phyloP scores from a whole-genome alignment of 2,329 filamentous ascomycete genomes.

The Trichophaea hybrida region DNA sequence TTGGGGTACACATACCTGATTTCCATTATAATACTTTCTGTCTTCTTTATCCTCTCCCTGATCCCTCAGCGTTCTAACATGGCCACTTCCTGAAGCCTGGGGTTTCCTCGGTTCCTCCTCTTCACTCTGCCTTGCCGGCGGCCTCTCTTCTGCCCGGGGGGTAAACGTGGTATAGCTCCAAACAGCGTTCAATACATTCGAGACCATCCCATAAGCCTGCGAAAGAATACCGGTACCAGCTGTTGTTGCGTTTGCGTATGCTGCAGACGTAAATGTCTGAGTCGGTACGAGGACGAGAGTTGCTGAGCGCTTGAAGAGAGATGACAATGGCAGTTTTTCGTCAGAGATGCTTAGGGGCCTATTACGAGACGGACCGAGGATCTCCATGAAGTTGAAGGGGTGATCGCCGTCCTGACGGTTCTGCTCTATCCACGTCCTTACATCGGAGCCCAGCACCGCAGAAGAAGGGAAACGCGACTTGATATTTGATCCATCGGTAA shows the following conservation, averaged over 20 bases:
- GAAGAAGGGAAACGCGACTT: slow-evolving; percentile 54
- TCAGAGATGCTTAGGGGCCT: slow-evolving; percentile 59
- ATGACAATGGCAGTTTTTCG: slow-evolving; percentile 42
- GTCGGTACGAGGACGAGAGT: slow-evolving; percentile 71
- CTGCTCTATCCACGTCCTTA: slow-evolving; percentile 61
- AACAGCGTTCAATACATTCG: slow-evolving; percentile 10
- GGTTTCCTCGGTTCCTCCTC: slow-evolving; percentile 16
- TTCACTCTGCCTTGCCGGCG: neutral
- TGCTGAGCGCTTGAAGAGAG: slow-evolving; percentile 55
- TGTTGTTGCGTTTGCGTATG: slow-evolving; percentile 34
- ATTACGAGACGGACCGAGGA: slow-evolving; percentile 65
- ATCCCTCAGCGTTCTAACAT: slow-evolving; percentile 35
- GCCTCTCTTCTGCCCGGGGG: neutral
- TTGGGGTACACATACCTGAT: slow-evolving; percentile 12
- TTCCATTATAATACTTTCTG: slow-evolving; percentile 25
- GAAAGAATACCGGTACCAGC: slow-evolving; percentile 30
- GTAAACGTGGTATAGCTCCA: slow-evolving; percentile 7
- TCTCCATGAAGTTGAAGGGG: slow-evolving; percentile 72
- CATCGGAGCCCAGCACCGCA: slow-evolving; percentile 47
- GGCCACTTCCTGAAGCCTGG: slow-evolving; percentile 1
- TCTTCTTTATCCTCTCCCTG: slow-evolving; percentile 23
- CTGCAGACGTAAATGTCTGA: slow-evolving; percentile 43
- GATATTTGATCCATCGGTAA: slow-evolving; percentile 73
- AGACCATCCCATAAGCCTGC: slow-evolving; percentile 15
- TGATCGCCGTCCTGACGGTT: slow-evolving; percentile 42